A percentile compares a stretch with the other conserved stretches of the same genome.
These are phyloP conservation scores for Colletotrichum somersetense DNA, from an alignment of 2,329 filamentous ascomycete genomes.

Conservation along the genomic window DNA sequence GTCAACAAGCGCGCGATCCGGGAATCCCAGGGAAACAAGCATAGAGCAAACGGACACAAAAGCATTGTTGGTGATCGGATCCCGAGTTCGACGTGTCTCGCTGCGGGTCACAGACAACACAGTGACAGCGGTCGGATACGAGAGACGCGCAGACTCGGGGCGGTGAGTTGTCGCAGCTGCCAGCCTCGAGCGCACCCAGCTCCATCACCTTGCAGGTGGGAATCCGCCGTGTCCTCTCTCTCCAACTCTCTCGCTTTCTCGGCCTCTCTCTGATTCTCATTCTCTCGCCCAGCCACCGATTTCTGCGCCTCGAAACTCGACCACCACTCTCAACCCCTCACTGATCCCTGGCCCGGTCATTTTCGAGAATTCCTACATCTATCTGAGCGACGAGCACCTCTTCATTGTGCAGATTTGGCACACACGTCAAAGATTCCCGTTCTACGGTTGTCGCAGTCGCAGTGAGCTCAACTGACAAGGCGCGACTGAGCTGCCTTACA, in stretches of 20 bases:
- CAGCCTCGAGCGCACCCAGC: slow-evolving; percentile 20
- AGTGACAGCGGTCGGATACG: slow-evolving; percentile 24
- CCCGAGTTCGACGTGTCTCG: slow-evolving; percentile 26
- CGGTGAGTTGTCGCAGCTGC: slow-evolving; percentile 35
- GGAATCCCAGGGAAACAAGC: neutral
- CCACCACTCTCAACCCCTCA: slow-evolving; percentile 12
- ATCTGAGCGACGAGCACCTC: neutral
- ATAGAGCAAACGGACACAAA: slow-evolving; percentile 1
- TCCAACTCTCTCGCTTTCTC: neutral
- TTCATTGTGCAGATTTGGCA: neutral
- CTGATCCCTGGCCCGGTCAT: slow-evolving; percentile 14
- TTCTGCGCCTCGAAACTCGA: slow-evolving; percentile 30
- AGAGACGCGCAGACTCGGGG: slow-evolving; percentile 14
- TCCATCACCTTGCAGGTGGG: slow-evolving; percentile 36
- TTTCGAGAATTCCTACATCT: neutral
- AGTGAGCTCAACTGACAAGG: slow-evolving; percentile 4
- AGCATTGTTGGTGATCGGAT: slow-evolving; percentile 24
- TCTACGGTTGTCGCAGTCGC: neutral
- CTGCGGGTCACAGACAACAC: slow-evolving; percentile 31
- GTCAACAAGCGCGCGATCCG: neutral
- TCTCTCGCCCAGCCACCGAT: slow-evolving; percentile 39
- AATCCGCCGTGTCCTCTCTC: neutral
- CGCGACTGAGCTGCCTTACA: slow-evolving; percentile 11
- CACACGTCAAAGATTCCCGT: neutral
- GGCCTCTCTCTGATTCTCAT: neutral